Evolutionary conservation across 495 filamentous ascomycete genomes (phyloP), one percentile per base, ranked within the genome.

Genomic region (Aspergillus nanangensis): DNA sequence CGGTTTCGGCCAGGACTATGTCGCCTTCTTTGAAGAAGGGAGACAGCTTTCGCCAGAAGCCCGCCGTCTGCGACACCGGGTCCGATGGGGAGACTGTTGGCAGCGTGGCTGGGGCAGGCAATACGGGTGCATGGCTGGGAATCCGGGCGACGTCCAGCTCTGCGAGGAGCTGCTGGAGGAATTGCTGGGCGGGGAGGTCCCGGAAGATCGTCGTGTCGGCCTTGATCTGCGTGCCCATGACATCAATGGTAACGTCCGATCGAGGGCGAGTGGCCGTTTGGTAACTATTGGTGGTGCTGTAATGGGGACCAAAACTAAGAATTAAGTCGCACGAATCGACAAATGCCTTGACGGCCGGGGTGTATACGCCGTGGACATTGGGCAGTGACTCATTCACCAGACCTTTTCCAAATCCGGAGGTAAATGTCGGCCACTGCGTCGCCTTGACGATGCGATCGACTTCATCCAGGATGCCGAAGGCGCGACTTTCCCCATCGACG

Each of bases 1-100:
- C 66, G 5, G 63, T 69, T 45, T 69, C 69, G 5, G 57, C 53
- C 15, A 69, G 24, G 17, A 71, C 38, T 14, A 63, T 51, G 43
- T 71, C 68, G 10, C 59, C 62, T 2, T n/a, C n/a, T n/a, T n/a
- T 42, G 15, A 0, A 39, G 51, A 37, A 71, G 42, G 22, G 54
- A 62, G 37, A 45, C 18, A 57, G 46, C 9, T 40, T 44, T 13
- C 17, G 29, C 49, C 50, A 71, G 40, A 58, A 54, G 8, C 41
- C 34, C n/a, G n/a, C n/a, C n/a, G n/a, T n/a, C n/a, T n/a, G 25
- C 37, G 36, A 41, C 4, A 41, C 23, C 8, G 7, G 20, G 14
- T 56, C 27, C 52, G 29, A 61, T 50, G n/a, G 19, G 38, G 19
- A n/a, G n/a, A n/a, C n/a, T n/a, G n/a, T n/a, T n/a, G n/a, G n/a